A percentile compares a stretch with the other conserved stretches of the same genome.
Evolutionary conservation across 192 early-diverging fungal genomes (phyloP).

Genomic region (Coemansia sp.): DNA sequence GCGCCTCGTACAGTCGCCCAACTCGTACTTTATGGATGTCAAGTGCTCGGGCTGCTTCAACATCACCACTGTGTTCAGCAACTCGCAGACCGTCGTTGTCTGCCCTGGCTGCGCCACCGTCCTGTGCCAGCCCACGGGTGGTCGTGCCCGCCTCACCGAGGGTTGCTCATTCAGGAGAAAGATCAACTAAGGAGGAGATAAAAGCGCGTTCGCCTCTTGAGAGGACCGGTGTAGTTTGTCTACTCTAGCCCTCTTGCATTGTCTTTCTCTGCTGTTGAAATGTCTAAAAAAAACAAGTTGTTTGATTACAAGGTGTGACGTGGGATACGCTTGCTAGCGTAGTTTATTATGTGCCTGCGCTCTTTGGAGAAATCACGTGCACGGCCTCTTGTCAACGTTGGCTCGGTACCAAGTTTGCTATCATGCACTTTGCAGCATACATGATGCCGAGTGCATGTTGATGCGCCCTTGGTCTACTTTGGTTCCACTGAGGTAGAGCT

Average conservation of each 20-base stretch:
- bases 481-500: too few relatives aligned
- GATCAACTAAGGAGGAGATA: conserved; percentile 61
- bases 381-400: too few relatives aligned
- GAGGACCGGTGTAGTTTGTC: background rate
- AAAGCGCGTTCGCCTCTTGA: background rate
- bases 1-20: conserved; percentile 91
- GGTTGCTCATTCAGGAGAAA: conserved; percentile 87
- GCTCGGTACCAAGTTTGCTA: too few relatives aligned
- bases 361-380: too few relatives aligned
- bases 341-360: too few relatives aligned
- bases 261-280: background rate
- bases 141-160: conserved; percentile 94
- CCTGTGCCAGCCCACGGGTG: conserved; percentile 98
- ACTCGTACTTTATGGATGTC: conserved; percentile 99
- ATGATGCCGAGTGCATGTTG: too few relatives aligned
- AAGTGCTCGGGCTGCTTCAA: conserved; percentile 95
- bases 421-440: too few relatives aligned
- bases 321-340: too few relatives aligned
- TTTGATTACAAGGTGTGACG: too few relatives aligned
- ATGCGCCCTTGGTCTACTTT: too few relatives aligned
- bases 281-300: background rate
- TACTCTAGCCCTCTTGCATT: background rate
- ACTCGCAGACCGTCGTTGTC: conserved; percentile 97
- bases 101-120: conserved; percentile 95
- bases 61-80: conserved; percentile 99